These are phyloP conservation scores for Isatis lusitanica DNA, from an alignment of 441 rosid genomes.

Conservation along the genomic window DNA sequence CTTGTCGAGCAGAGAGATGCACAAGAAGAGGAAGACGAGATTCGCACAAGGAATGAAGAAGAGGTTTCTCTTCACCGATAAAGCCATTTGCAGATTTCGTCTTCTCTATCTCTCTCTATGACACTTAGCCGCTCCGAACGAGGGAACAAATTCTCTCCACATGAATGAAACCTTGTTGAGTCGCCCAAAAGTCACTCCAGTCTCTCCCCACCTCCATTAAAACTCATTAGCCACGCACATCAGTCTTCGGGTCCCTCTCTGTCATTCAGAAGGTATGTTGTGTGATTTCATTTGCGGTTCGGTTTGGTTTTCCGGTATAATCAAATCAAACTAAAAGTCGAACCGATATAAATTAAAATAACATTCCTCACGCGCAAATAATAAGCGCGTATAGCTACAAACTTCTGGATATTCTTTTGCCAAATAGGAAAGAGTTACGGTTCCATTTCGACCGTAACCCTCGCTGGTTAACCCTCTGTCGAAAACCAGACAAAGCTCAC, in stretches of 20 bases:
- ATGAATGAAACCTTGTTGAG: constrained; percentile 17
- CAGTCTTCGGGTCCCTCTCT: neutral
- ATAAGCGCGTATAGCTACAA: no score
- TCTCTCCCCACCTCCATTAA: neutral
- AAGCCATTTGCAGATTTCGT: constrained; percentile 40
- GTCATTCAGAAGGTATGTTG: neutral
- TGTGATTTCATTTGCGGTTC: neutral
- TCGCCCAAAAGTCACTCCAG: constrained; percentile 16
- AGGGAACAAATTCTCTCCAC: constrained; percentile 7
- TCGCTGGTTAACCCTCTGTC: no score
- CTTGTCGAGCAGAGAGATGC: constrained; percentile 29
- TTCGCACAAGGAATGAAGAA: constrained; percentile 8
- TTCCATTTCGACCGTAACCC: no score
- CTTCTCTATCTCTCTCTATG: neutral
- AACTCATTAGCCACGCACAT: neutral
- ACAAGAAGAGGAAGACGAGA: constrained; percentile 19
- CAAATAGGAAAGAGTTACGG: no score
- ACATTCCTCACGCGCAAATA: no score
- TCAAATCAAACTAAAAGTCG: neutral
- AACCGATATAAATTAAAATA: neutral
- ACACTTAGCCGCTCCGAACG: constrained; percentile 9
- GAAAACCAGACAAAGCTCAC: no score
- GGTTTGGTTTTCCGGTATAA: neutral
- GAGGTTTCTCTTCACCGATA: constrained; percentile 25
- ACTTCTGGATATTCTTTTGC: no score